Percentiles rank a stretch among this genome's conserved stretches.
phyloP scores from a whole-genome alignment of 78 protist species.

The Dictyostelium citrinum region DNA sequence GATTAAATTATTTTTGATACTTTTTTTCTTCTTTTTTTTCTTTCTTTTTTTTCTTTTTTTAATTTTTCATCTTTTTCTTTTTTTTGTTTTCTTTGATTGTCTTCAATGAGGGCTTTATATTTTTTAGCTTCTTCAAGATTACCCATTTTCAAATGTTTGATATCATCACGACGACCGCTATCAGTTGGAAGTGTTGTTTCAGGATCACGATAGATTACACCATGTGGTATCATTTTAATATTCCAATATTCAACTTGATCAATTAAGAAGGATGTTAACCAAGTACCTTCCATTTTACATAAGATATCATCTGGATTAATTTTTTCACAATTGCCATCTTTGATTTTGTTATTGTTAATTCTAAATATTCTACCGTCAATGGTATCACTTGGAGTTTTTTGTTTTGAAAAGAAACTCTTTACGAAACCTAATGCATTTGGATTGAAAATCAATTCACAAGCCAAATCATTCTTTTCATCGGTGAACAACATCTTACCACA shows the following conservation, averaged over 20 bases:
- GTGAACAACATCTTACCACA: conserved; percentile 32
- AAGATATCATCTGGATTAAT: conserved; percentile 7
- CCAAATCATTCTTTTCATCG: conserved; percentile 46
- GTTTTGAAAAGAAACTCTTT: conserved; percentile 42
- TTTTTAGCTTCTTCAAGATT: conserved; percentile 73
- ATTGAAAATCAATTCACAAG: conserved; percentile 36
- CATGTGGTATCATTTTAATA: conserved; percentile 26
- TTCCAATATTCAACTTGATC: conserved; percentile 69
- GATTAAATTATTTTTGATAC: background rate
- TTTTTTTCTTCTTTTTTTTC: background rate
- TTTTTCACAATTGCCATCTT: too few relatives aligned
- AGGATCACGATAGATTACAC: conserved; percentile 11
- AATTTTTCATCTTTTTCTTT: conserved; percentile 3
- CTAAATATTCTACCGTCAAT: conserved; percentile 57
- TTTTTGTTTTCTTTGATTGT: conserved; percentile 66
- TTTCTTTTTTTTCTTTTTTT: background rate
- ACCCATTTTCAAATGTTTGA: conserved; percentile 38
- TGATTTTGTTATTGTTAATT: background rate
- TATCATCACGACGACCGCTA: conserved; percentile 66
- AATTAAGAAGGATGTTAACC: conserved; percentile 66
- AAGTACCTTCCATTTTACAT: conserved; percentile 57
- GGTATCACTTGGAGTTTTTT: conserved; percentile 64
- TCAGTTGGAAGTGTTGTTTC: conserved; percentile 71
- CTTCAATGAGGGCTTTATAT: conserved; percentile 55
- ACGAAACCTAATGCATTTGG: conserved; percentile 78